Evolutionary conservation across 2,329 filamentous ascomycete species (phyloP).

Genomic region (Fusarium sp.): DNA sequence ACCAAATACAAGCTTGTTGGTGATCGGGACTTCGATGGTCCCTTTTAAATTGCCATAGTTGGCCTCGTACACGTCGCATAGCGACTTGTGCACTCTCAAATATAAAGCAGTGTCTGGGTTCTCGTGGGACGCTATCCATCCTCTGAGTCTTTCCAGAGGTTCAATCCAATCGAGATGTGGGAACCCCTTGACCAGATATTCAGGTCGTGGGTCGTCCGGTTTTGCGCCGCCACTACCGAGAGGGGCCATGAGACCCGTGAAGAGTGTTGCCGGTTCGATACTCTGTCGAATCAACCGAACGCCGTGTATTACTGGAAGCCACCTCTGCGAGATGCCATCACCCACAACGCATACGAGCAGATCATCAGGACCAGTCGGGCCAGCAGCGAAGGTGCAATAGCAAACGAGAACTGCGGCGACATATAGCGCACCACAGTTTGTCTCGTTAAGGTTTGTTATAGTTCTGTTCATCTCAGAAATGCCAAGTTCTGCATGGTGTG

Average conservation of each 20-base stretch:
- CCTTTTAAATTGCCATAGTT: conserved; percentile 41
- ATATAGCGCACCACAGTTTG: conserved; percentile 49
- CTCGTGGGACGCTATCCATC: conserved; percentile 42
- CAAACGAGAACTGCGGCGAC: conserved; percentile 46
- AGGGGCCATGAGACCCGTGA: conserved; percentile 45
- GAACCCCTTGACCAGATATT: conserved; percentile 40
- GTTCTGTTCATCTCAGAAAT: conserved; percentile 44
- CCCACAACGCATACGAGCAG: conserved; percentile 46
- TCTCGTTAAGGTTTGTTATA: conserved; percentile 40
- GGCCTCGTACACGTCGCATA: conserved; percentile 46
- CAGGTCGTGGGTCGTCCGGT: conserved; percentile 35
- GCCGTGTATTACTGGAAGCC: conserved; percentile 45
- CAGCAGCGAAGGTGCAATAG: conserved; percentile 49
- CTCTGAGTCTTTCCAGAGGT: conserved; percentile 37
- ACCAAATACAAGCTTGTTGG: conserved; percentile 42
- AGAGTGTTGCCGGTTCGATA: conserved; percentile 46
- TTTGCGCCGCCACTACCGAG: conserved; percentile 28
- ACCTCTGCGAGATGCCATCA: conserved; percentile 40
- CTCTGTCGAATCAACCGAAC: conserved; percentile 43
- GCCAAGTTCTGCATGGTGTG: conserved; percentile 44
- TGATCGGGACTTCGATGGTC: conserved; percentile 26
- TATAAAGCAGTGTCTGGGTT: conserved; percentile 45
- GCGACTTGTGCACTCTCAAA: conserved; percentile 34
- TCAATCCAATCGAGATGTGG: conserved; percentile 41
- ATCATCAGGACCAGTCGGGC: conserved; percentile 45